Conservation (phyloP, 169 alveolate genomes). For the Plasmodium coatneyi region DNA sequence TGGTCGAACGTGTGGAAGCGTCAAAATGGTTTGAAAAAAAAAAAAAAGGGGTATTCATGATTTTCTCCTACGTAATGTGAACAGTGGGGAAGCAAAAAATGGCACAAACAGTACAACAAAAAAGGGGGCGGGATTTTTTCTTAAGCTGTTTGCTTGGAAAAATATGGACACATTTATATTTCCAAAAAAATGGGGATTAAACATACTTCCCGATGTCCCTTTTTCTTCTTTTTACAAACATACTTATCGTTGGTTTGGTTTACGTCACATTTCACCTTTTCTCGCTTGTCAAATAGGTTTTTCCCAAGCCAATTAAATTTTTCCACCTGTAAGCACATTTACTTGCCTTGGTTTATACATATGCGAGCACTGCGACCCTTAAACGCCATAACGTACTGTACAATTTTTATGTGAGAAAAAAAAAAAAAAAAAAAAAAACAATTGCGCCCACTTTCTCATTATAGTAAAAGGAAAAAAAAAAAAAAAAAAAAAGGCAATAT, state of each 20-base stretch:
- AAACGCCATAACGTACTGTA: neutral
- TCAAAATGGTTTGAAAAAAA: neutral
- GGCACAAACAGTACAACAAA: neutral
- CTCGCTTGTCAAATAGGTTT: neutral
- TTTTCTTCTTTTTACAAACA: neutral
- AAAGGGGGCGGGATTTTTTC: neutral
- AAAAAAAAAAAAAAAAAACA: neutral
- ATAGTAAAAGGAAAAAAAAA: neutral
- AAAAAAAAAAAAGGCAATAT: neutral
- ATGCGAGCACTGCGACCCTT: neutral
- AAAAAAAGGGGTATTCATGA: neutral
- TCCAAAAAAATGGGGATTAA: neutral
- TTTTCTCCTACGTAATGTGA: neutral
- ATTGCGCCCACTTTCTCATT: neutral
- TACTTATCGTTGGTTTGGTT: neutral
- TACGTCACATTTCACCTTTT: neutral
- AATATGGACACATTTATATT: neutral
- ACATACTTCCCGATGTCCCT: neutral
- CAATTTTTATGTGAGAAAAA: neutral
- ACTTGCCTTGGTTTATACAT: neutral
- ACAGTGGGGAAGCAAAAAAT: neutral
- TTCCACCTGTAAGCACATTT: neutral
- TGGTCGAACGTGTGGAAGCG: neutral
- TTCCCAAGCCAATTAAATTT: neutral
- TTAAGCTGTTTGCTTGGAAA: neutral